Evolutionary conservation across 257 asterid genomes (phyloP).

Genomic region (Eucommia ulmoides): DNA sequence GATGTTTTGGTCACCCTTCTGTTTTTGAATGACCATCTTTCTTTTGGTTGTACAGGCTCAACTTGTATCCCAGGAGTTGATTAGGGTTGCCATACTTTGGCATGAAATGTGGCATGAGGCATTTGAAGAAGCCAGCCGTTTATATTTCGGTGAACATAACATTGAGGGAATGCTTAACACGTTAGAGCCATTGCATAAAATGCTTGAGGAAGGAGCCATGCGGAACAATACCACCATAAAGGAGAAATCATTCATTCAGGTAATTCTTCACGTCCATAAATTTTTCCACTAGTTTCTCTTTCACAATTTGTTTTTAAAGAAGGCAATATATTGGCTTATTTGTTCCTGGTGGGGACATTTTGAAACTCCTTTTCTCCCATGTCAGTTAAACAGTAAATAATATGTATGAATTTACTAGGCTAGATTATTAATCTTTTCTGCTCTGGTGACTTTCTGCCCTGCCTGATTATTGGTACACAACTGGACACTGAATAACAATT

Average conservation of each 20-base stretch:
- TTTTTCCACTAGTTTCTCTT: too few relatives aligned
- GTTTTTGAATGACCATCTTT: constrained; percentile 17
- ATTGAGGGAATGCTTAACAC: constrained; percentile 94
- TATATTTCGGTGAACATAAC: constrained; percentile 95
- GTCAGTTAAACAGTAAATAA: too few relatives aligned
- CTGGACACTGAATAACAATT: too few relatives aligned
- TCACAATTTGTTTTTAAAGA: not conserved
- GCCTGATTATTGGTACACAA: too few relatives aligned
- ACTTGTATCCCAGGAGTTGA: constrained; percentile 94
- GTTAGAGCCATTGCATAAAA: constrained; percentile 85
- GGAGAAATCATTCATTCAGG: constrained; percentile 97
- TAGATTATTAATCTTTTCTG: too few relatives aligned
- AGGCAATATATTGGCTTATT: not conserved
- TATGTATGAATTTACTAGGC: too few relatives aligned
- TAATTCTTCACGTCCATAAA: constrained; percentile 17
- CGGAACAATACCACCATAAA: constrained; percentile 70
- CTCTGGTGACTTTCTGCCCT: too few relatives aligned
- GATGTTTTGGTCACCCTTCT: constrained; percentile 9
- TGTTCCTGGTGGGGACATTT: not conserved
- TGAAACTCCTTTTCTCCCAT: not conserved
- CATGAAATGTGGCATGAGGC: constrained; percentile 99
- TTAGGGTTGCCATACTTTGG: constrained; percentile 98
- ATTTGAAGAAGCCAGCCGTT: constrained; percentile 97
- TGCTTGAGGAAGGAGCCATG: constrained; percentile 92
- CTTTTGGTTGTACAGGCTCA: constrained; percentile 59